Evolutionary conservation across 768 basidiomycete genomes (phyloP).

Genomic region (Paxillus involutus): DNA sequence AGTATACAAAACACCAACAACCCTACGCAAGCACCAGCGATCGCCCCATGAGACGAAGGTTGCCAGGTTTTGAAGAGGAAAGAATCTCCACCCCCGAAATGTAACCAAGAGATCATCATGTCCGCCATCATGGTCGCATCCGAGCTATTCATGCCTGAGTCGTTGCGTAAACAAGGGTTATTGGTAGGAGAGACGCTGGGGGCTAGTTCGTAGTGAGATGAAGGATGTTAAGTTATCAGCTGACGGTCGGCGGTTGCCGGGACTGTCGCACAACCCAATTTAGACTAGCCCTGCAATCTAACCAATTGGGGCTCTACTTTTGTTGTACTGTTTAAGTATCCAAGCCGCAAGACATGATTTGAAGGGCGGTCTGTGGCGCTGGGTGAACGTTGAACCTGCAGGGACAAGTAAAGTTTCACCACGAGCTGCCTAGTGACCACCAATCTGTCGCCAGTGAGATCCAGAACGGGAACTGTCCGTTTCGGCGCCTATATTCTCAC

Average conservation of each 20-base stretch:
- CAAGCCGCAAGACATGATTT: background rate
- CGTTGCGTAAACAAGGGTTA: background rate
- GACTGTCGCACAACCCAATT: background rate
- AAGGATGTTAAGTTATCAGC: background rate
- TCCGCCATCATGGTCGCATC: conserved; percentile 12
- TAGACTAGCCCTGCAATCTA: background rate
- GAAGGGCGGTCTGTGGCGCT: too few relatives aligned
- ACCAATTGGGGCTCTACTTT: too few relatives aligned
- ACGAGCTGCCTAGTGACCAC: background rate
- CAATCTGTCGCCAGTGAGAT: background rate
- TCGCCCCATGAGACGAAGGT: conserved; percentile 67
- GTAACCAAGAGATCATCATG: conserved; percentile 69
- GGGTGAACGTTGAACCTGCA: background rate
- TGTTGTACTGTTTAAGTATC: background rate
- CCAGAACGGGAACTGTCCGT: background rate
- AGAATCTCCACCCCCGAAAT: conserved; percentile 63
- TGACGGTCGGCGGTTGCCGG: background rate
- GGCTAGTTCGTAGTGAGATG: background rate
- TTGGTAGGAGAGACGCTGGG: background rate
- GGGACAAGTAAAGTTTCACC: background rate
- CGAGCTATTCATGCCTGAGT: conserved; percentile 4
- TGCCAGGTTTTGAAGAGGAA: conserved; percentile 68
- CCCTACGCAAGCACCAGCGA: conserved; percentile 74
- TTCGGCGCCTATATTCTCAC: background rate
- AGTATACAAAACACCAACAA: conserved; percentile 66